Evolutionary conservation across 371 early-diverging fungal species (phyloP), one percentile per base, ranked within the genome.

Genomic region (Cokeromyces recurvatus): DNA sequence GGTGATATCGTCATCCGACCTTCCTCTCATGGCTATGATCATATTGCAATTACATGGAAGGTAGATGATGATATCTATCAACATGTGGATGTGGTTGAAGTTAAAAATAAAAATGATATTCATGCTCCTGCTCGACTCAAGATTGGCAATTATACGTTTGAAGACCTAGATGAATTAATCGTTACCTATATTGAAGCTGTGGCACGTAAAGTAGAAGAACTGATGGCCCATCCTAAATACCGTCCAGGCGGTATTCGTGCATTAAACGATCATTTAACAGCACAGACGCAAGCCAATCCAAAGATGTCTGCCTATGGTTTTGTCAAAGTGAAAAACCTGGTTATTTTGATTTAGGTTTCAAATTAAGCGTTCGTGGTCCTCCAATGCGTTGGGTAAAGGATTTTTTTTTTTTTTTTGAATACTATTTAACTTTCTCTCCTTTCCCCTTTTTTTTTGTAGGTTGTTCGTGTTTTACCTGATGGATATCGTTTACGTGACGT

Each of bases 1-100:
- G 99, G 98, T 24, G 86, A 87, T 23, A 65, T 86, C n/a, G 89
- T 98, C 11, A 87, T 98, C 44, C 85, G 97, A 16, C 96, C 97
- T 1, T 95, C 95, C 12, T 89, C 90, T 4, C 80, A 84, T 10
- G 95, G 95, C 10, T 66, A 72, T 20, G 84, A 91, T 55, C 91
- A 92, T 58, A 73, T 98, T 15, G 85, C 90, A 0, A 83, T 97
- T 22, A 95, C 95, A 4, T 96, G 95, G 92, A 95, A 95, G 54
- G 82, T 95, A 11, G 88, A 78, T 36, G 86, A 90, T 17, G 74
- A 67, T 35, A 62, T 94, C 17, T 94, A 81, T 70, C 92, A 94
- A 59, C 97, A 97, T 62, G 73, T 97, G 31, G 91, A 92, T 53
- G 85, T 96, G n/a, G 54, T 81, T 11, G 93, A 93, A 56, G 48